Base-by-base conservation (phyloP, 371 early-diverging fungal genomes). In the Capillidium rhysosporum region DNA sequence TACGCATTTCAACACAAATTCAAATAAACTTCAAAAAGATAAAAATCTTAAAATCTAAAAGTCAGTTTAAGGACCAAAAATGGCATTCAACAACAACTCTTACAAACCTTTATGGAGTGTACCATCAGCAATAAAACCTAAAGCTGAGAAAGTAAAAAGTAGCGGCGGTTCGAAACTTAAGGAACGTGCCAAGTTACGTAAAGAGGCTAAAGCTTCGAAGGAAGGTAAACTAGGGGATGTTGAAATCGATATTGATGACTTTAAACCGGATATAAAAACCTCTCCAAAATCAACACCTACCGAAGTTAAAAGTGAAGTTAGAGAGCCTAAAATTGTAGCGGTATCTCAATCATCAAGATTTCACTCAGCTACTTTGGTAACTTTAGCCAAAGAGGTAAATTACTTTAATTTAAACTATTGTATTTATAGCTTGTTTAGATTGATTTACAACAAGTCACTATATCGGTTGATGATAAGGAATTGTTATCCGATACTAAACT, bases 401-500 rank as follows among this genome's bases (percentile, higher is more conserved):
- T 16, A 26, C 12, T 9, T 18, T 12, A 47, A 47, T 10, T 18
- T 25, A 47, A 10, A 12, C 16, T 18, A 18, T 1, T 43, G 16
- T 16, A 39, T 39, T 39, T 18, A 18, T 16, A 21, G 5, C 26
- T 25, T 12, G n/a, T 47, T 4, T 25, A 47, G 47, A 29, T 47
- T 25, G 47, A 47, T 29, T 29, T 47, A 10, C n/a, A 47, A 18
- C 25, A 47, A 9, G 47, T 47, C 8, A 47, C 10, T 9, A 47
- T 47, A 12, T 18, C 47, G 4, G 26, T 47, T 18, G 23, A 47
- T 47, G 47, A 47, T 25, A 24, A 47, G 26, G 47, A 47, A 10
- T 8, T 49, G 0, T 24, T 31, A 7, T 16, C 12, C 14, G 49
- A 49, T 20, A 23, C 49, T 34, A 49, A 49, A 44, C 64, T 85